phyloP scores from a whole-genome alignment of 495 filamentous ascomycete genomes.

The Immersiella caudata region DNA sequence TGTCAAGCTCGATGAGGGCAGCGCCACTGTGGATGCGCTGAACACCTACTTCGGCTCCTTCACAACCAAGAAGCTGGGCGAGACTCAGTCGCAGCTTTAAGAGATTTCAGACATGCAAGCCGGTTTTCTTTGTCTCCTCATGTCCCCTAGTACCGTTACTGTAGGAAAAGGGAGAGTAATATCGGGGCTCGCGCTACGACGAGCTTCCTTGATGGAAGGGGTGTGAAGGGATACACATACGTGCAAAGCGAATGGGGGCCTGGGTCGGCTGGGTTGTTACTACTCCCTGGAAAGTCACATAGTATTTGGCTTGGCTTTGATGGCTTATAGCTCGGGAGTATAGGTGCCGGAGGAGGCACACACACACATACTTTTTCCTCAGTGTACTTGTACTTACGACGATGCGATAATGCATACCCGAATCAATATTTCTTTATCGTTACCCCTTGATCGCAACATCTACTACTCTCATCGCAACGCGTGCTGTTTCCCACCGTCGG shows the following conservation, averaged over 20 bases:
- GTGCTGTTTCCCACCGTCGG: not conserved
- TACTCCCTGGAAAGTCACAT: not conserved
- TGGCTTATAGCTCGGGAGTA: not conserved
- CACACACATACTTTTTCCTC: not conserved
- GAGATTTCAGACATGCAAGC: not conserved
- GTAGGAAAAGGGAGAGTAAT: not conserved
- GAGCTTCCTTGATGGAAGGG: not conserved
- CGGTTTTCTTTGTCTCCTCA: not conserved
- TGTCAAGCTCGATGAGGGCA: constrained; percentile 70
- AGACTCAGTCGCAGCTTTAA: constrained; percentile 27
- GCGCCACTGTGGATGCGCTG: constrained; percentile 76
- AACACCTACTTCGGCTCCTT: constrained; percentile 82
- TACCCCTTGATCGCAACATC: not conserved
- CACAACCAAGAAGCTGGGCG: constrained; percentile 45
- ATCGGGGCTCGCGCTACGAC: not conserved
- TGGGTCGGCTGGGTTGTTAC: not conserved
- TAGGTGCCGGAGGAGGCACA: not conserved
- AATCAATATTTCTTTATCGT: not conserved
- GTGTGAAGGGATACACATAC: not conserved
- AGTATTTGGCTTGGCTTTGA: not conserved
- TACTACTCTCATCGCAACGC: not conserved
- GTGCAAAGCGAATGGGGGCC: not conserved
- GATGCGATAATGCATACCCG: not conserved
- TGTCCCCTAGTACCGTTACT: not conserved
- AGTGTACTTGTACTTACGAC: not conserved